phyloP scores from a whole-genome alignment of 2,329 filamentous ascomycete genomes.

The Exophiala viscosa region DNA sequence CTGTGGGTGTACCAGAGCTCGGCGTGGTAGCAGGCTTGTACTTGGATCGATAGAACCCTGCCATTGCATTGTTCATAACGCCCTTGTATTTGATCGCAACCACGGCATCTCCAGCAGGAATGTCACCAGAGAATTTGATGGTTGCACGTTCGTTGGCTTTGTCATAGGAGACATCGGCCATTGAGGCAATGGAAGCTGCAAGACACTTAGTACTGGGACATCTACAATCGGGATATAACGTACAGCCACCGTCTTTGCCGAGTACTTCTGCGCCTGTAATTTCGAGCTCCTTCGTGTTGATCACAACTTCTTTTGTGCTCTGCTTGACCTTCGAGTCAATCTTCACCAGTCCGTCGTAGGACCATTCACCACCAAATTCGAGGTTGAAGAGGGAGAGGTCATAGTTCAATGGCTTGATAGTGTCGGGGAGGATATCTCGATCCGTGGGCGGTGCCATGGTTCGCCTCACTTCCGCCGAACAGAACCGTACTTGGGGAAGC shows the following conservation, averaged over 20 bases:
- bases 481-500: slow-evolving; percentile 32
- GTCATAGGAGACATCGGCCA: slow-evolving; percentile 67
- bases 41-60: slow-evolving; percentile 88
- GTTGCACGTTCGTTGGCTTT: slow-evolving; percentile 78
- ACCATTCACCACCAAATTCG: slow-evolving; percentile 67
- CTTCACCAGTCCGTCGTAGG: slow-evolving; percentile 78
- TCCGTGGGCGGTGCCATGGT: slow-evolving; percentile 42
- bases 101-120: slow-evolving; percentile 64
- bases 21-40: slow-evolving; percentile 78
- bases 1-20: slow-evolving; percentile 72
- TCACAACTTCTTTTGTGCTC: slow-evolving; percentile 68
- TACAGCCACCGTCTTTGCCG: slow-evolving; percentile 53
- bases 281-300: slow-evolving; percentile 84
- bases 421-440: slow-evolving; percentile 45
- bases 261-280: slow-evolving; percentile 64
- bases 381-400: slow-evolving; percentile 75
- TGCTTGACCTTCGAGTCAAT: slow-evolving; percentile 72
- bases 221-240: background rate
- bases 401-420: slow-evolving; percentile 81
- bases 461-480: slow-evolving; percentile 39
- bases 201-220: background rate
- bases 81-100: slow-evolving; percentile 73
- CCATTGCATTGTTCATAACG: slow-evolving; percentile 84
- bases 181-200: slow-evolving; percentile 14
- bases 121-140: slow-evolving; percentile 68